These are phyloP conservation scores for Suillus cothurnatus DNA, from an alignment of 768 basidiomycete genomes.

Conservation along the genomic window DNA sequence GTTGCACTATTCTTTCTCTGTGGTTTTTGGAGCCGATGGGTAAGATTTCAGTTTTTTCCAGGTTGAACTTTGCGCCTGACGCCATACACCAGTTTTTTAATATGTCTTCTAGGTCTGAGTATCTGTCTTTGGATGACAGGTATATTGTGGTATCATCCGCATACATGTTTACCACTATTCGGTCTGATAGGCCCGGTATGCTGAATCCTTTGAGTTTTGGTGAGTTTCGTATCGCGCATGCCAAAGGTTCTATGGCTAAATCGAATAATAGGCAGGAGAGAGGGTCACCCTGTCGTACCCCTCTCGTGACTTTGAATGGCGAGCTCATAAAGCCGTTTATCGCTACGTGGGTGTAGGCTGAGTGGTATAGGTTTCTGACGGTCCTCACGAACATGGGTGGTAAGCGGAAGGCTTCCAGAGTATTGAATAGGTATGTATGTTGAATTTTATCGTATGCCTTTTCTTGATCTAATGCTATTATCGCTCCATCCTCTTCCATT, in stretches of 20 bases:
- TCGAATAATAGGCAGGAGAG: background rate
- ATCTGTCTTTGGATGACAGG: too few species aligned
- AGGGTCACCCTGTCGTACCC: accelerated
- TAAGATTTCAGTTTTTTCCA: too few species aligned
- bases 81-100: too few species aligned
- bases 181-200: background rate
- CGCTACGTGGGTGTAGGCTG: background rate
- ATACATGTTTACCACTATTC: conserved; percentile 37
- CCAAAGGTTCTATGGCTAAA: background rate
- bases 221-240: background rate
- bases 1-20: too few species aligned
- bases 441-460: too few species aligned
- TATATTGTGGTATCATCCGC: conserved; percentile 39
- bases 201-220: background rate
- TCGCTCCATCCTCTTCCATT: too few species aligned
- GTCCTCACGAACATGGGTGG: conserved; percentile 30
- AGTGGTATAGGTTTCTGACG: background rate
- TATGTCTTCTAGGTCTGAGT: too few species aligned
- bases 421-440: too few species aligned
- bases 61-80: too few species aligned
- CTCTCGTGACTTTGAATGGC: background rate
- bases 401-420: too few species aligned
- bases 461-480: too few species aligned
- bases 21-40: too few species aligned
- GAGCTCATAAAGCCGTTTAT: background rate